Evolutionary conservation across 306 rosid genomes (phyloP).

Genomic region (Castanopsis chinensis): DNA sequence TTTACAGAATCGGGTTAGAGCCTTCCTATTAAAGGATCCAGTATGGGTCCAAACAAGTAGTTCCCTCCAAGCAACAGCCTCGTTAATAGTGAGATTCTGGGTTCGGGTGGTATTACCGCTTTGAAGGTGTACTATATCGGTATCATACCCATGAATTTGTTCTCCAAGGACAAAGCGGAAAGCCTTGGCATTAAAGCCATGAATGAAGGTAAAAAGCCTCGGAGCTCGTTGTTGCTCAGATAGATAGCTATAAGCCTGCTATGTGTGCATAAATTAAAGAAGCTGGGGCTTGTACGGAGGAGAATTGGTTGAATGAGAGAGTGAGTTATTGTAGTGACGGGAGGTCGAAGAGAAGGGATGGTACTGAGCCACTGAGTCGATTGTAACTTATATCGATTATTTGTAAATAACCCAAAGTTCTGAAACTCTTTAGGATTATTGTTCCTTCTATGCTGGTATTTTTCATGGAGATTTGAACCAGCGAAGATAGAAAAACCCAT

Average conservation of each 20-base stretch:
- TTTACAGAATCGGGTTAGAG: conserved; percentile 63
- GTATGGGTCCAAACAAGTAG: conserved; percentile 67
- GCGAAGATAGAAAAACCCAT: conserved; percentile 38
- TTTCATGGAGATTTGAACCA: conserved; percentile 59
- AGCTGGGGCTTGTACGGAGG: conserved; percentile 36
- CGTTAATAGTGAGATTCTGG: conserved; percentile 46
- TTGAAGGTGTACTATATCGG: conserved; percentile 71
- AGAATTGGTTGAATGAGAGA: conserved; percentile 62
- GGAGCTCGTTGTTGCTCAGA: conserved; percentile 59
- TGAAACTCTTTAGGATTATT: conserved; percentile 27
- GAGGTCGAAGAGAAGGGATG: conserved; percentile 45
- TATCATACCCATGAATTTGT: conserved; percentile 61
- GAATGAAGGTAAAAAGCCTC: conserved; percentile 58
- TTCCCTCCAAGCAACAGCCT: conserved; percentile 74
- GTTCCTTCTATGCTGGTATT: conserved; percentile 55
- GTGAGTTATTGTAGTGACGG: conserved; percentile 70
- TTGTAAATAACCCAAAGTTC: conserved; percentile 34
- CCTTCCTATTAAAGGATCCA: conserved; percentile 42
- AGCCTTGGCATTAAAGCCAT: conserved; percentile 64
- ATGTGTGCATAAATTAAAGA: neutral
- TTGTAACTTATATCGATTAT: conserved; percentile 71
- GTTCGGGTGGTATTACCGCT: conserved; percentile 39
- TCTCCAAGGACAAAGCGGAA: conserved; percentile 70
- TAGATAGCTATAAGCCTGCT: conserved; percentile 67
- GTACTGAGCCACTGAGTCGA: conserved; percentile 46